phyloP scores from a whole-genome alignment of 225 moss, liverwort and hornwort genomes.

The Polytrichum commune region DNA sequence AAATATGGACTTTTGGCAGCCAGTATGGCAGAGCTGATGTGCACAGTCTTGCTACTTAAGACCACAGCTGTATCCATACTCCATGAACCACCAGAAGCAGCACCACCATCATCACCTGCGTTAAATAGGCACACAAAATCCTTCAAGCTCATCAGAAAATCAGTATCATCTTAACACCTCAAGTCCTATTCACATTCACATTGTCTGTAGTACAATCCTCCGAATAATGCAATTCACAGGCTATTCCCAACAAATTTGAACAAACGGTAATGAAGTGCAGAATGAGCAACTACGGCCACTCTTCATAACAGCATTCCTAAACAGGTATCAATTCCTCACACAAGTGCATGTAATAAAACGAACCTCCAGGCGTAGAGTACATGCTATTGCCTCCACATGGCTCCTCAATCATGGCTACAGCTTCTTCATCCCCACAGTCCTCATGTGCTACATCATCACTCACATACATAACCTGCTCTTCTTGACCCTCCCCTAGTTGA shows the following conservation, averaged over 20 bases:
- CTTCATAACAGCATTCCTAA: too few relatives aligned
- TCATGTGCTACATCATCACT: slow-evolving; percentile 85
- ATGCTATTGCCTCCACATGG: slow-evolving; percentile 59
- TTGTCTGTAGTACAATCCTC: background rate
- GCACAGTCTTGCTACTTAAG: slow-evolving; percentile 70
- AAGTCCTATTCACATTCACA: background rate
- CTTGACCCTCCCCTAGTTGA: slow-evolving; percentile 75
- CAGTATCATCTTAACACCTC: too few relatives aligned
- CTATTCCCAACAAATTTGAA: too few relatives aligned
- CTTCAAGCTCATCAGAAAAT: too few relatives aligned
- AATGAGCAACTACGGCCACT: too few relatives aligned
- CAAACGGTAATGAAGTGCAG: too few relatives aligned
- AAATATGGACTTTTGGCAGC: slow-evolving; percentile 99
- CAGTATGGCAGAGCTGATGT: slow-evolving; percentile 96
- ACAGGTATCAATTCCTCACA: background rate
- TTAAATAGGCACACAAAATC: background rate
- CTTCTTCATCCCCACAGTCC: slow-evolving; percentile 82
- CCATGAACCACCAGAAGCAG: slow-evolving; percentile 51
- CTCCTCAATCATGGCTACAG: slow-evolving; percentile 93
- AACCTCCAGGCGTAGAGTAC: slow-evolving; percentile 77
- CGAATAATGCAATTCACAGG: too few relatives aligned
- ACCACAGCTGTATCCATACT: slow-evolving; percentile 64
- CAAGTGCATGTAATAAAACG: slow-evolving; percentile 23
- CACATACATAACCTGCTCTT: slow-evolving; percentile 89
- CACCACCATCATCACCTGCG: slow-evolving; percentile 74